Evolutionary conservation across 108 stramenopile genomes (phyloP).

Genomic region (Pseudonitzschia multiseries): DNA sequence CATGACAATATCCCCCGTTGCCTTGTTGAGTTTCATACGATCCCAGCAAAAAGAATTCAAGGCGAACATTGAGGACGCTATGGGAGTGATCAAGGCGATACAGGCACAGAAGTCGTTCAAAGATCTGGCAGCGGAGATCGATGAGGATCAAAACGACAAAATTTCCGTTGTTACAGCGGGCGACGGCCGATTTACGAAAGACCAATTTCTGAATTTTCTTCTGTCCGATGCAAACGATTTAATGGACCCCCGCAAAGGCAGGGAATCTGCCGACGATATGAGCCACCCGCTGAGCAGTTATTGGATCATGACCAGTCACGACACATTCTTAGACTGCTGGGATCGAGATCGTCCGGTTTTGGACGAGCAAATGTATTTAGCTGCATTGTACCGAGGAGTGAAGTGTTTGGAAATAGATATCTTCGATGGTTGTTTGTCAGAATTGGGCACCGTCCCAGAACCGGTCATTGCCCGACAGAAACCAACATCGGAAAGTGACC

Average conservation of each 20-base stretch:
- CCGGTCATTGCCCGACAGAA: slow-evolving; percentile 47
- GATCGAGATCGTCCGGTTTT: slow-evolving; percentile 17
- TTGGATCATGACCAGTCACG: slow-evolving; percentile 91
- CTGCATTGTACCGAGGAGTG: slow-evolving; percentile 70
- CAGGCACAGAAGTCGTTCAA: slow-evolving; percentile 36
- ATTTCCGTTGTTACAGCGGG: slow-evolving; percentile 21
- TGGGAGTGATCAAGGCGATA: slow-evolving; percentile 51
- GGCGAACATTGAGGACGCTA: slow-evolving; percentile 51
- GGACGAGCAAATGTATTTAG: slow-evolving; percentile 61
- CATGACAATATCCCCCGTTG: slow-evolving; percentile 50
- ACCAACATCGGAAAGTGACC: slow-evolving; percentile 17
- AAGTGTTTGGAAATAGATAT: slow-evolving; percentile 92
- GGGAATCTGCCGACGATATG: slow-evolving; percentile 68
- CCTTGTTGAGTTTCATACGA: slow-evolving; percentile 61
- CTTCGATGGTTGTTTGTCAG: slow-evolving; percentile 68
- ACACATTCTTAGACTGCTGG: slow-evolving; percentile 74
- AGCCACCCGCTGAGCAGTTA: slow-evolving; percentile 85
- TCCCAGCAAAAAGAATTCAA: slow-evolving; percentile 61
- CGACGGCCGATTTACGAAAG: slow-evolving; percentile 55
- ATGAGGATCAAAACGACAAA: slow-evolving; percentile 19
- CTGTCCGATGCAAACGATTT: slow-evolving; percentile 67
- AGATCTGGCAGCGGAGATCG: neutral
- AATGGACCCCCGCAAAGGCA: slow-evolving; percentile 52
- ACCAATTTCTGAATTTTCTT: slow-evolving; percentile 54
- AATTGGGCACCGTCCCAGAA: slow-evolving; percentile 5